A percentile compares a stretch with the other conserved stretches of the same genome.
phyloP scores from a whole-genome alignment of 2,329 filamentous ascomycete species.

The Allantophomopsis lycopodina region DNA sequence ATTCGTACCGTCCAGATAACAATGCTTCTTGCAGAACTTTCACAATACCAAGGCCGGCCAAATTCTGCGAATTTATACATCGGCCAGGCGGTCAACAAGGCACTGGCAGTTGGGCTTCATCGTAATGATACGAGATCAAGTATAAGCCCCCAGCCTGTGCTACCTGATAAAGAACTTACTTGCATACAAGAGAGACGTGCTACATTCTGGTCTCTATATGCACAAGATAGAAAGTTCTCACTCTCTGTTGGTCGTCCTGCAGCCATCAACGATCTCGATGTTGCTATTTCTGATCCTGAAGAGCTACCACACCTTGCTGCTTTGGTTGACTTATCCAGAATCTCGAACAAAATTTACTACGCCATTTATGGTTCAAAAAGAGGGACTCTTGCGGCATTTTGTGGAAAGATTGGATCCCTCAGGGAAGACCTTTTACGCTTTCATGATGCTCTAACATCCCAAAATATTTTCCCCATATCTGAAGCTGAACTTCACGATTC shows the following conservation, averaged over 20 bases:
- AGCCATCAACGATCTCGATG: constrained; percentile 3
- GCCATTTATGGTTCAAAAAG: constrained; percentile 2
- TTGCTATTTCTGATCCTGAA: constrained; percentile 1
- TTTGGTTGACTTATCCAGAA: constrained; percentile 1
- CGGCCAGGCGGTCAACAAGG: constrained; percentile 2
- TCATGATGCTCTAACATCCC: constrained; percentile 1
- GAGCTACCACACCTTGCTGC: background rate
- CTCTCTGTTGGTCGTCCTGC: constrained; percentile 4
- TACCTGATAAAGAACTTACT: background rate
- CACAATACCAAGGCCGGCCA: constrained; percentile 1
- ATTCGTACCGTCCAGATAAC: constrained; percentile 1
- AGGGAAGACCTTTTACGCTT: constrained; percentile 2
- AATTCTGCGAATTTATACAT: constrained; percentile 1
- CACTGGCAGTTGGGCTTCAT: constrained; percentile 1
- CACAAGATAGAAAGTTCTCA: constrained; percentile 3
- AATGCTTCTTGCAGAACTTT: constrained; percentile 1
- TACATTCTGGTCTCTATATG: constrained; percentile 3
- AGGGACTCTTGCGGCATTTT: constrained; percentile 2
- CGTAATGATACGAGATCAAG: background rate
- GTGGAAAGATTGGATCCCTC: constrained; percentile 2
- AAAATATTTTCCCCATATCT: constrained; percentile 1
- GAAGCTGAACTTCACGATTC: constrained; percentile 1
- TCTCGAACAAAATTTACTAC: constrained; percentile 3
- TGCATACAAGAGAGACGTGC: constrained; percentile 2
- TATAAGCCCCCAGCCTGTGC: background rate